Percentiles rank a stretch among this genome's conserved stretches.
These are phyloP conservation scores for Chara braunii DNA, from an alignment of 139 green algal species.

Conservation along the genomic window DNA sequence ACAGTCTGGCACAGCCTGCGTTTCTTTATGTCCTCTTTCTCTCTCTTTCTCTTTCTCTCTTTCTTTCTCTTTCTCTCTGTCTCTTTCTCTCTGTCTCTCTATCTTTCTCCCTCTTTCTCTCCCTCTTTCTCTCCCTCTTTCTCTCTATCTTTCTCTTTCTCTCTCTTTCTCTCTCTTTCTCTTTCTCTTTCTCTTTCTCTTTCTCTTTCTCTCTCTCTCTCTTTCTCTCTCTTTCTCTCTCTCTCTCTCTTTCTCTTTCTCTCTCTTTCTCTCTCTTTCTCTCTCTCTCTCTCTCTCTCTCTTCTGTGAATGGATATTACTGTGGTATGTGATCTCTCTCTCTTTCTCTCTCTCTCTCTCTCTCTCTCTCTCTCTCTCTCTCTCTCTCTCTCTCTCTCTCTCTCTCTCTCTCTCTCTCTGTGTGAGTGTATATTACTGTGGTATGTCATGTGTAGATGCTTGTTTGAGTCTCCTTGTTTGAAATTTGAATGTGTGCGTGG, in stretches of 20 bases:
- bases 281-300: not conserved
- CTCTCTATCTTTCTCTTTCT: not conserved
- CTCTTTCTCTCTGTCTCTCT: not conserved
- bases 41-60: not conserved
- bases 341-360: no score
- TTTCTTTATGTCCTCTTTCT: not conserved
- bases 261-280: not conserved
- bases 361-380: no score
- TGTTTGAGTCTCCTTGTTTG: constrained; percentile 1
- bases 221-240: not conserved
- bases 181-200: not conserved
- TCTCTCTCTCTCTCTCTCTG: not conserved
- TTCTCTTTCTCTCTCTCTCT: not conserved
- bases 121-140: not conserved
- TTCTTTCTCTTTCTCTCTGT: not conserved
- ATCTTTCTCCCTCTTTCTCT: not conserved
- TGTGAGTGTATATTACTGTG: not conserved
- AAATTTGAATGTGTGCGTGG: not conserved
- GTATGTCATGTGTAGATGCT: not conserved
- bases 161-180: not conserved
- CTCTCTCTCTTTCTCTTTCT: not conserved
- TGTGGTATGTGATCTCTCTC: no score
- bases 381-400: no score
- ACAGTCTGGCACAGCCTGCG: no score
- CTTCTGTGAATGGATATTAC: no score